phyloP scores from a whole-genome alignment of 2,329 filamentous ascomycete genomes.

The Chaetoscypha palmicola region DNA sequence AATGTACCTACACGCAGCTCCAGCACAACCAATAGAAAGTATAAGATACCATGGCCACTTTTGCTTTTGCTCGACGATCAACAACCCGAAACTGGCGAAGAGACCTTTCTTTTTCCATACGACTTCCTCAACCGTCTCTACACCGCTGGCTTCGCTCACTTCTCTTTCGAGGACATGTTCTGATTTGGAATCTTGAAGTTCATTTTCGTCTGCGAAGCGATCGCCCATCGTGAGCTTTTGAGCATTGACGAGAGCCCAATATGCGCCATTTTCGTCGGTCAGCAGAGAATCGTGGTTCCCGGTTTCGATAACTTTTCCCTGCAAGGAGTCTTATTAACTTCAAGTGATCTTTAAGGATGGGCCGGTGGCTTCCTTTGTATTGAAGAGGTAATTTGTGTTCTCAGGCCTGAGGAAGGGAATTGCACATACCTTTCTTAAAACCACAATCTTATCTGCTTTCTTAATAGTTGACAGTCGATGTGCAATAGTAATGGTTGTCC shows the following conservation, averaged over 20 bases:
- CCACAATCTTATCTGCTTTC: constrained; percentile 71
- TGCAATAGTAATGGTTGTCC: constrained; percentile 57
- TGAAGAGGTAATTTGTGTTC: not conserved
- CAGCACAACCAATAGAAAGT: constrained; percentile 37
- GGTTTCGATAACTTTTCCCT: constrained; percentile 64
- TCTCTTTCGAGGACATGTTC: constrained; percentile 16
- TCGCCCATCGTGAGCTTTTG: constrained; percentile 36
- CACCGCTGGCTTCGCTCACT: constrained; percentile 22
- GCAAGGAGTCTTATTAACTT: no score
- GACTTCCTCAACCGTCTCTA: constrained; percentile 15
- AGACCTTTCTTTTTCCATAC: constrained; percentile 36
- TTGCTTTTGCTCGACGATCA: constrained; percentile 49
- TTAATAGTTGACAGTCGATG: constrained; percentile 66
- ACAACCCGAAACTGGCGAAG: constrained; percentile 43
- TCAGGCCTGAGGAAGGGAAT: constrained; percentile 49
- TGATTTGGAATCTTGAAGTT: constrained; percentile 19
- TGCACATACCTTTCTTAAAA: constrained; percentile 77
- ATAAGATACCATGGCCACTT: constrained; percentile 45
- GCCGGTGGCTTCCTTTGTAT: not conserved
- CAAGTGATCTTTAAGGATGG: no score
- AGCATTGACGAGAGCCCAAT: constrained; percentile 59
- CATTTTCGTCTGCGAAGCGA: constrained; percentile 19
- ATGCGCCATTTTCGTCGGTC: constrained; percentile 49
- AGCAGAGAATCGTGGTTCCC: constrained; percentile 71
- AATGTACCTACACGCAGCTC: constrained; percentile 23